Conservation (phyloP, 75 land plant genomes). For the Picea glauca region DNA sequence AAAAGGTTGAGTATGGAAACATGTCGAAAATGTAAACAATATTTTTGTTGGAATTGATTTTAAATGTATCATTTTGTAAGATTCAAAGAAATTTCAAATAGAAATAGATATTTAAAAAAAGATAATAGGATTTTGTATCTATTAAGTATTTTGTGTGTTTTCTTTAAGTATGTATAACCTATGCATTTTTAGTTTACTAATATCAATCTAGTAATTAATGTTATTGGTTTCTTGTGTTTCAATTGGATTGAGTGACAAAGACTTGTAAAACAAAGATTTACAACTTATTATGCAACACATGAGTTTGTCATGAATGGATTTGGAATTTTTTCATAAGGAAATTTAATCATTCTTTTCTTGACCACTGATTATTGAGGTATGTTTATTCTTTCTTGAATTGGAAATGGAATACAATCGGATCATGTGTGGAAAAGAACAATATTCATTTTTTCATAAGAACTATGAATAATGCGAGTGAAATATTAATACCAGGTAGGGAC, state of each 20-base stretch:
- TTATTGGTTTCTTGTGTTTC: not conserved
- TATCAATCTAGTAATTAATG: not conserved
- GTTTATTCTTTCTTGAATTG: not conserved
- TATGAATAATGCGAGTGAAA: conserved; percentile 27
- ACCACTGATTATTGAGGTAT: conserved; percentile 31
- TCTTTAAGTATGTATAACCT: not conserved
- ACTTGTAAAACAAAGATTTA: conserved; percentile 29
- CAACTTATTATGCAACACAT: conserved; percentile 24
- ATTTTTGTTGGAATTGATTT: no score
- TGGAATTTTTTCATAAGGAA: conserved; percentile 32
- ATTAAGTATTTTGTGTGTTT: not conserved
- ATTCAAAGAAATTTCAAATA: no score
- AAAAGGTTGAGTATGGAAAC: no score
- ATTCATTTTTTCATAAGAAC: conserved; percentile 18
- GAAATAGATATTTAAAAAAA: not conserved
- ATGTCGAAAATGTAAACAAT: no score
- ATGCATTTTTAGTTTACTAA: not conserved
- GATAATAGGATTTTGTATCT: not conserved
- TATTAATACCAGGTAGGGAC: conserved; percentile 23
- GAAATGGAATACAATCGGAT: not conserved
- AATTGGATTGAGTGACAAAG: conserved; percentile 27
- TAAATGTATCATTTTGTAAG: no score
- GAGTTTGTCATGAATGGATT: conserved; percentile 36
- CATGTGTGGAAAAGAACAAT: not conserved
- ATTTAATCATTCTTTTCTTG: conserved; percentile 24